Conservation (phyloP, 495 filamentous ascomycete species). For the Tuber microsphaerosporum region DNA sequence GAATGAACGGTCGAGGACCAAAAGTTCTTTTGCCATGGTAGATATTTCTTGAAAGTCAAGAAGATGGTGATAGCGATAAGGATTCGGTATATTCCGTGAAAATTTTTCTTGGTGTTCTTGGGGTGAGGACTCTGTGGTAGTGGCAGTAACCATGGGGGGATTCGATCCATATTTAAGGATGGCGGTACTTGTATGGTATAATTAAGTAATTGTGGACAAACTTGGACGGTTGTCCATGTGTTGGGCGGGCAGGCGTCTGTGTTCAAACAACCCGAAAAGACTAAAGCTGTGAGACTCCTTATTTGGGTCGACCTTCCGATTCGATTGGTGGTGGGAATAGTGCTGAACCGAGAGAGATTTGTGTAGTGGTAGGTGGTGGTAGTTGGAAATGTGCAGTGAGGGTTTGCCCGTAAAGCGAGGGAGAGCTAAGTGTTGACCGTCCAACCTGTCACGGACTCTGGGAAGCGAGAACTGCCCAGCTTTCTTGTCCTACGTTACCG, state of each 20-base stretch:
- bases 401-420: not conserved
- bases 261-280: not conserved
- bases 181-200: not conserved
- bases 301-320: not conserved
- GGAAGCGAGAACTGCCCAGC: not conserved
- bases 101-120: not conserved
- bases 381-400: not conserved
- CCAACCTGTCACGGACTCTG: not conserved
- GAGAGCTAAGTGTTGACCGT: not conserved
- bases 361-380: not conserved
- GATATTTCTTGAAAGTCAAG: not conserved
- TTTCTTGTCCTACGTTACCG: not conserved
- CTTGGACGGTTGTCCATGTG: not conserved
- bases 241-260: not conserved
- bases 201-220: not conserved
- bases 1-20: not conserved
- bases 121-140: not conserved
- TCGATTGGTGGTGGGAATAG: not conserved
- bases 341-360: not conserved
- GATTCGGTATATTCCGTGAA: not conserved
- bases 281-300: not conserved
- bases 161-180: constrained; percentile 1
- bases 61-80: not conserved
- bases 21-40: not conserved
- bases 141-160: not conserved